Evolutionary conservation across 2,329 filamentous ascomycete species (phyloP), one percentile per base, ranked within the genome.

Genomic region (Zasmidium citrigriseum): DNA sequence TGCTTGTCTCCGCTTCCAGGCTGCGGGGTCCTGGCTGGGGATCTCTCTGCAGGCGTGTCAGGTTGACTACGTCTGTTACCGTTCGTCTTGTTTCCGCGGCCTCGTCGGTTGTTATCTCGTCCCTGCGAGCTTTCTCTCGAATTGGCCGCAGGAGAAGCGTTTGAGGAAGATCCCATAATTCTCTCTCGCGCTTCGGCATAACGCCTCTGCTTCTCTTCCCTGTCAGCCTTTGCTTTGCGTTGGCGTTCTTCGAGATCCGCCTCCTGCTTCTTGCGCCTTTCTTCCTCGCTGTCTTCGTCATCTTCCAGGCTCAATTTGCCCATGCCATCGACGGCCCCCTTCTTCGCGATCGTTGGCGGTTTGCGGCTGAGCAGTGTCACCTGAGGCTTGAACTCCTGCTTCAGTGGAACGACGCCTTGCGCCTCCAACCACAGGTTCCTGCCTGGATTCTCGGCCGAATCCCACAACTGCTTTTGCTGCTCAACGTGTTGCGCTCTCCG

Each of bases 111-210:
- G 41, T 61, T 60, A 46, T 69, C 66, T 25, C 70, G 64, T 27
- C 65, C 64, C 49, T 70, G 65, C 16, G 70, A 68, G 61, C 68
- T 70, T 55, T 71, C 67, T 34, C 67, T 48, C 24, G 75, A 59
- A 66, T 69, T 55, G 69, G 65, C 55, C 3, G 64, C 59, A 18
- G 61, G 59, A 1, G 60, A 75, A 62, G 12, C 68, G 67, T 24
- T 57, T 18, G 29, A 41, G 27, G 73, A 73, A 21, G 84, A 86
- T 20, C 92, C 92, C 74, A 97, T 93, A 55, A 97, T 88, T 72
- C 92, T 89, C 67, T 93, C 91, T 25, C 93, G 84, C 4, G 88
- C 90, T 77, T 96, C 92, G 61, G 96, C 90, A 72, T 97, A 97
- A 60, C 89, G 89, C 57, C 87, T 87, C 78, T 96, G 90, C 78